These are phyloP conservation scores for Rhodotorula graminis DNA, from an alignment of 768 basidiomycete genomes.

Conservation along the genomic window DNA sequence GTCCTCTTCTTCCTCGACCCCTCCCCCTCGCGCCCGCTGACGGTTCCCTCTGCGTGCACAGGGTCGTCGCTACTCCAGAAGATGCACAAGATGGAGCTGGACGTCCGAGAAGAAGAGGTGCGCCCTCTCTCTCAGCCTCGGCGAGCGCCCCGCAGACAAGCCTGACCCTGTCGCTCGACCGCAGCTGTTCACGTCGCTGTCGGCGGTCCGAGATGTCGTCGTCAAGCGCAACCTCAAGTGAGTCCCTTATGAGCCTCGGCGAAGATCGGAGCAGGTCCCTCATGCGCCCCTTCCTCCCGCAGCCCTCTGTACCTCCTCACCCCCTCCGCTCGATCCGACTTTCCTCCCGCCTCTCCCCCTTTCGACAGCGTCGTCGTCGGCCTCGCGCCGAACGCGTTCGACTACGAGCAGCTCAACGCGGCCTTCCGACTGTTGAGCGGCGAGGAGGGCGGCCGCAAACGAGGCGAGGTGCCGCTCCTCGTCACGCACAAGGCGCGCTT, in stretches of 20 bases:
- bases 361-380: conserved; percentile 65
- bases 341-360: conserved; percentile 41
- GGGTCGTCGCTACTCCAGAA: conserved; percentile 47
- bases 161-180: neutral
- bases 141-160: no score
- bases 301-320: conserved; percentile 62
- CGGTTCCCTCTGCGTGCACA: neutral
- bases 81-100: conserved; percentile 55
- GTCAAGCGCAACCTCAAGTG: conserved; percentile 50
- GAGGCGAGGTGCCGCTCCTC: conserved; percentile 51
- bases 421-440: conserved; percentile 60
- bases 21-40: conserved; percentile 11
- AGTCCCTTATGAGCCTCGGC: neutral
- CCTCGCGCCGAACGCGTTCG: conserved; percentile 55
- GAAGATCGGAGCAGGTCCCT: no score
- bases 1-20: neutral
- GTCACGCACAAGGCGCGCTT: conserved; percentile 61
- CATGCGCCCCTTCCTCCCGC: neutral
- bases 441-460: conserved; percentile 3
- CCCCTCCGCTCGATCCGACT: conserved; percentile 49
- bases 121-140: neutral
- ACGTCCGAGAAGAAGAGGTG: conserved; percentile 52
- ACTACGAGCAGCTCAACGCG: conserved; percentile 58
- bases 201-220: conserved; percentile 56
- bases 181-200: conserved; percentile 59